phyloP scores from a whole-genome alignment of 2,329 filamentous ascomycete species.

The Diaporthe nobilis region DNA sequence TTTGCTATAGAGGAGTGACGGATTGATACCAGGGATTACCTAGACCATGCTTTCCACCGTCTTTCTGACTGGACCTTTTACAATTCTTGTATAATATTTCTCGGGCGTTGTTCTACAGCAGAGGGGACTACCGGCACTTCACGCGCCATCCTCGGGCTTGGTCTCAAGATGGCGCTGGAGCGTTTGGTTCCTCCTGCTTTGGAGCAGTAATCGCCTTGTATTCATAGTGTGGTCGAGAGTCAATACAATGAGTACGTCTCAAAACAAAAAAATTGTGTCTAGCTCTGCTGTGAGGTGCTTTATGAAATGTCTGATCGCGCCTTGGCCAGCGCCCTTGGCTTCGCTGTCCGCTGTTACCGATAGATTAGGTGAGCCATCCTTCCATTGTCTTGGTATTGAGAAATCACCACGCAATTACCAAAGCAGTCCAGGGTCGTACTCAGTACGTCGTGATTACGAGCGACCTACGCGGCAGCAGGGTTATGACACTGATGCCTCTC shows the following conservation, averaged over 20 bases:
- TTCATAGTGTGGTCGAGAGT: conserved; percentile 37
- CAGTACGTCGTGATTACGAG: background rate
- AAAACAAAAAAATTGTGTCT: background rate
- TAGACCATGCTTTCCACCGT: conserved; percentile 25
- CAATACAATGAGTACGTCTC: conserved; percentile 36
- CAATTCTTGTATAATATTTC: conserved; percentile 40
- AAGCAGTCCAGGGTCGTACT: background rate
- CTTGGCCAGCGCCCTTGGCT: background rate
- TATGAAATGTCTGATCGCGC: background rate
- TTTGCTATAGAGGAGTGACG: conserved; percentile 19
- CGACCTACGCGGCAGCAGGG: background rate
- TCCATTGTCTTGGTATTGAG: background rate
- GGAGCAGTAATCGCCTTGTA: conserved; percentile 22
- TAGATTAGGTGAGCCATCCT: conserved; percentile 8
- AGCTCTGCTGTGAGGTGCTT: background rate
- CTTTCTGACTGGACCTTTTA: conserved; percentile 32
- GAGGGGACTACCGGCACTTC: no score
- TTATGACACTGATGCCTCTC: background rate
- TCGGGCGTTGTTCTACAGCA: conserved; percentile 4
- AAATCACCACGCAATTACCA: no score
- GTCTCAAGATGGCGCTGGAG: background rate
- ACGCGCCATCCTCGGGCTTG: conserved; percentile 1
- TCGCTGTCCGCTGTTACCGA: background rate
- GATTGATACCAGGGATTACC: conserved; percentile 18
- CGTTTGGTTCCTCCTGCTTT: background rate